Evolutionary conservation across 805 yeast species (phyloP), one percentile per base, ranked within the genome.

Genomic region (Maudiozyma barnettii): DNA sequence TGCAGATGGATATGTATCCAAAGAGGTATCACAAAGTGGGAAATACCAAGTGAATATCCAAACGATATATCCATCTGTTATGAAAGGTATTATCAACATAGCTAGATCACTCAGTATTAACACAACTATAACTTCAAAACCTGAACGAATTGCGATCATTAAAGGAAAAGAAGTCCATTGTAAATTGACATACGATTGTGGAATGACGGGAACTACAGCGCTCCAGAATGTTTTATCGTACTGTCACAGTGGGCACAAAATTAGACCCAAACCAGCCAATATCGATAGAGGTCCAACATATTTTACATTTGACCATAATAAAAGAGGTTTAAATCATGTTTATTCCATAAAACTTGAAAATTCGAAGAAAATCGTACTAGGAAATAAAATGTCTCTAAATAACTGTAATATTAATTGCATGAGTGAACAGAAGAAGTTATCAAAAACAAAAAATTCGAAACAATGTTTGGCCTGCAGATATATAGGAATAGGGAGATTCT

Each of bases 71-170:
- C 48, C 60, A 16, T 59, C 61, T 13, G 61, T 70, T 44, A 51
- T 66, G 57, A 63, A 67, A 35, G 73, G 72, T 29, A 52, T 68
- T 45, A 63, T 66, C 9, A 55, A 58, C 42, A 50, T 72, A 38
- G 69, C 72, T 20, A 70, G 76, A 49, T 73, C 77, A 9, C 57
- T 73, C 21, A 77, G 78, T 52, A 63, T 73, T 42, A 49, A 53
- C 8, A 68, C 56, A 10, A 60, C 71, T 10, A 67, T 60, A n/a
- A 51, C 61, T 4, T 53, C 62, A 16, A 57, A 63, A 39, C 60
- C 60, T 18, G 59, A 53, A 23, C 52, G 53, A 40, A 43, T 49
- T n/a, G 53, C 47, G 35, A 45, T 53, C 8, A 51, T 55, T 31
- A 53, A 46, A 35, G 61, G 56, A 16, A 52, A 54, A n/a, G 47